Base-by-base conservation (phyloP, 2,329 filamentous ascomycete species). In the Aspergillus tubingensis region DNA sequence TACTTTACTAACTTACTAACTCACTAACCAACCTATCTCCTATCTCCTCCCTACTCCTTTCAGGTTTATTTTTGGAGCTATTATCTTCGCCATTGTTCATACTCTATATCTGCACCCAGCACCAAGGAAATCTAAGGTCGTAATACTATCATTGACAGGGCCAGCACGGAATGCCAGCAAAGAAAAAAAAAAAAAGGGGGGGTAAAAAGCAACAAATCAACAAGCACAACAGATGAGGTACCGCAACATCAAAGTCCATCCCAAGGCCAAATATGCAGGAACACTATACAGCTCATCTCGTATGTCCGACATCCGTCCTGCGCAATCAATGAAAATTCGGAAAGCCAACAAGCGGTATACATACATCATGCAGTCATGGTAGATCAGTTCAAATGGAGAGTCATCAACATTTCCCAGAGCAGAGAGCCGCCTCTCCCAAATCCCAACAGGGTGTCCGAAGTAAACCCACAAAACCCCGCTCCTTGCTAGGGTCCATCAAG, bases 331-430 rank as follows among this genome's bases (percentile, higher is more conserved):
- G 27, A 36, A 36, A 13, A 36, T 15, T 36, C 30, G 32, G 4
- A 61, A 62, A 63, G 58, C 44, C 54, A 65, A 61, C 61, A 67
- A 67, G 66, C 62, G 63, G 63, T 72, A 75, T 74, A 72, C 72
- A 68, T 74, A 75, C 71, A 74, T 74, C 70, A 73, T 70, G 67
- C 66, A 71, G 69, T 73, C 72, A 70, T 75, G 65, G 69, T 55
- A 55, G 53, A 55, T 55, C 53, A 47, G 39, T 36, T 55, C 53
- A 55, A 55, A 55, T 44, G 32, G 30, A 47, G 38, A 44, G 61
- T 65, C 63, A 62, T 64, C 53, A 61, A 57, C 60, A 65, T 62
- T 47, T 55, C 60, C 56, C 55, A 61, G 56, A 36, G 52, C 21
- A 51, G 21, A 53, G 21, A 36, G 17, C 32, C 32, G 25, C 27